Evolutionary conservation across 352 stramenopile species (phyloP).

Genomic region (Globisporangium nagaii): DNA sequence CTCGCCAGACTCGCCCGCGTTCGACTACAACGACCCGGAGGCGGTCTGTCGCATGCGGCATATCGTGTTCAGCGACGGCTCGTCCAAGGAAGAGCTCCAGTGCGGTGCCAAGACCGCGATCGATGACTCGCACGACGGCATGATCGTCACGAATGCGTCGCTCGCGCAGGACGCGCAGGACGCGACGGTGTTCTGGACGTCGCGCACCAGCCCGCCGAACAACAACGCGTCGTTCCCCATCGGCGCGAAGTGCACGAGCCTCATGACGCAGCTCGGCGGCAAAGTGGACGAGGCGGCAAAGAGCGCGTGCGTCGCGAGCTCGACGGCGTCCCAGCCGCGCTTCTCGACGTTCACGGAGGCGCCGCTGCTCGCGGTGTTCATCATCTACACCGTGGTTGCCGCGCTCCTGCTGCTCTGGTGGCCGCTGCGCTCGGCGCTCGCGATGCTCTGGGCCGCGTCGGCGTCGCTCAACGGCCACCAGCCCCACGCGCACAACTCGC

Average conservation of each 20-base stretch:
- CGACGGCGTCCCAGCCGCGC: neutral
- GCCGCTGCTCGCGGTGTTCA: constrained; percentile 9
- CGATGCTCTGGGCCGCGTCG: constrained; percentile 4
- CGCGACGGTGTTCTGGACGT: constrained; percentile 35
- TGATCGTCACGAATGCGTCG: constrained; percentile 9
- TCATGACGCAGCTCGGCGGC: constrained; percentile 7
- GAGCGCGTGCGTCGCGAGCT: neutral
- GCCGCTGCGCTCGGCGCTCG: constrained; percentile 2
- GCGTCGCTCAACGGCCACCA: neutral
- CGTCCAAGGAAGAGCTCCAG: constrained; percentile 8
- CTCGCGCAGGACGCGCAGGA: constrained; percentile 6
- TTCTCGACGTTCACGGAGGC: constrained; percentile 11
- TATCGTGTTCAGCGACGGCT: constrained; percentile 3
- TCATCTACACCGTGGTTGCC: constrained; percentile 8
- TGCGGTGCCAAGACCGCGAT: constrained; percentile 8
- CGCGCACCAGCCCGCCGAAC: constrained; percentile 29
- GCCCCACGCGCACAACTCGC: neutral
- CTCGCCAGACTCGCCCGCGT: constrained; percentile 10
- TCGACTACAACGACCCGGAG: constrained; percentile 8
- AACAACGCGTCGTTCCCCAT: constrained; percentile 49
- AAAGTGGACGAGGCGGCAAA: constrained; percentile 8
- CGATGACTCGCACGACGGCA: neutral
- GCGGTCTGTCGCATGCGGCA: constrained; percentile 10
- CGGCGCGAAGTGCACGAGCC: constrained; percentile 25
- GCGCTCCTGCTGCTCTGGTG: constrained; percentile 13